Evolutionary conservation across 176 grass and related monocot species (phyloP), one percentile per base, ranked within the genome.

Genomic region (Musa itinerans): DNA sequence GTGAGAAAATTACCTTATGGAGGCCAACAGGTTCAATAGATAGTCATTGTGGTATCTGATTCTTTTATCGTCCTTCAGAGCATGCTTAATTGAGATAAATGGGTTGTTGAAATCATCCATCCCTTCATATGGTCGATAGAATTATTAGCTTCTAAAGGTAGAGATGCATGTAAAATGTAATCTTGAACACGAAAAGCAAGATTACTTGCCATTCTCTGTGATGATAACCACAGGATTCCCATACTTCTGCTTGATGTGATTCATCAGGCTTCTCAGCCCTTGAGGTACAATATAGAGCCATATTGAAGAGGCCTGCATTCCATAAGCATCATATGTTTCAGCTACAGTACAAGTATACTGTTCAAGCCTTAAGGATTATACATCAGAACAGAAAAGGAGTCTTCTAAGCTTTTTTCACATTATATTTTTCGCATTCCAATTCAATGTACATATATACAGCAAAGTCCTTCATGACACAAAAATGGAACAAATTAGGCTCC

Each of bases 251-350:
- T 91, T 98, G 64, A 98, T 82, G 23, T 98, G 91, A 78, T 98
- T 93, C 90, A 93, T 93, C 52, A 98, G 83, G 88, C 83, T 91
- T 68, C 94, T 89, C 55, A 98, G 78, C 49, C 94, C 94, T 62
- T 78, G 57, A 3, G 94, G 94, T 4, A 98, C 94, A 65, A 98
- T 93, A 81, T 98, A 98, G 50, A 98, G 15, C 90, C 90, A 98
- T 58, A 98, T 84, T 13, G 94, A 89, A 73, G 77, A 81, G 5
- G 94, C 90, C 94, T 98, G 88, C 69, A 1, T 63, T 20, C 48
- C 2, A 9, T 20, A 21, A 65, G 9, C 10, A 71, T 17, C 50
- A 8, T 2, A 52, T 12, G 49, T 74, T 50, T 81, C 3, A 73
- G 57, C 57, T 62, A 62, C 15, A 19, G 7, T 49, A 9, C 19